Percentiles rank a stretch among this genome's conserved stretches.
Conservation (phyloP, 2,329 filamentous ascomycete genomes). For the Colletotrichum aenigma region DNA sequence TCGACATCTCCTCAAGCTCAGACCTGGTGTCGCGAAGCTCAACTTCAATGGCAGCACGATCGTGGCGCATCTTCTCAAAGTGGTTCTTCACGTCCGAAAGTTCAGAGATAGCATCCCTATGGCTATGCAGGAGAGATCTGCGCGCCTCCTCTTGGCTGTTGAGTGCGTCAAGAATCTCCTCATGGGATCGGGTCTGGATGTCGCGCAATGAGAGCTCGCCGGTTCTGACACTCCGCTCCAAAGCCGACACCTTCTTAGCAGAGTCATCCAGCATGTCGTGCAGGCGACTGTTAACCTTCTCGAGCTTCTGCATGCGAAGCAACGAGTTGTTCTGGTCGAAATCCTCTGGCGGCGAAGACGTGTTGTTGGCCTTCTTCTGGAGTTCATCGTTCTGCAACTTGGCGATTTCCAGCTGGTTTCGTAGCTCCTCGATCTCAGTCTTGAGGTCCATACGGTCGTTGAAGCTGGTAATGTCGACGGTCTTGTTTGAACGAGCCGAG, state of each 20-base stretch:
- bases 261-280: slow-evolving; percentile 97
- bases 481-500: slow-evolving; percentile 83
- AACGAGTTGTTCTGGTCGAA: slow-evolving; percentile 78
- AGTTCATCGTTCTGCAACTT: slow-evolving; percentile 96
- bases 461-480: slow-evolving; percentile 80
- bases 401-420: slow-evolving; percentile 90
- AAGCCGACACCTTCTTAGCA: slow-evolving; percentile 84
- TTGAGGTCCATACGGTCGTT: slow-evolving; percentile 92
- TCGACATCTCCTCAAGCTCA: slow-evolving; percentile 80
- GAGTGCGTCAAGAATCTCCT: slow-evolving; percentile 90
- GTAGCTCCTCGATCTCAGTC: slow-evolving; percentile 86
- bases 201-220: slow-evolving; percentile 90
- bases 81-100: slow-evolving; percentile 85
- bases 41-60: slow-evolving; percentile 79
- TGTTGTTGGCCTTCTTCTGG: slow-evolving; percentile 81
- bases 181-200: slow-evolving; percentile 90
- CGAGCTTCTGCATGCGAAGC: slow-evolving; percentile 85
- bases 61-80: slow-evolving; percentile 85
- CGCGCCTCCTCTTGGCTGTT: slow-evolving; percentile 92
- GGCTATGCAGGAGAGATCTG: slow-evolving; percentile 78
- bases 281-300: slow-evolving; percentile 87
- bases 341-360: slow-evolving; percentile 65
- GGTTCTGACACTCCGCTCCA: slow-evolving; percentile 85
- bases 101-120: slow-evolving; percentile 85
- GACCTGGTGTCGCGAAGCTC: slow-evolving; percentile 84